Base-by-base conservation (phyloP, 768 basidiomycete species). In the Roridomyces roridus region DNA sequence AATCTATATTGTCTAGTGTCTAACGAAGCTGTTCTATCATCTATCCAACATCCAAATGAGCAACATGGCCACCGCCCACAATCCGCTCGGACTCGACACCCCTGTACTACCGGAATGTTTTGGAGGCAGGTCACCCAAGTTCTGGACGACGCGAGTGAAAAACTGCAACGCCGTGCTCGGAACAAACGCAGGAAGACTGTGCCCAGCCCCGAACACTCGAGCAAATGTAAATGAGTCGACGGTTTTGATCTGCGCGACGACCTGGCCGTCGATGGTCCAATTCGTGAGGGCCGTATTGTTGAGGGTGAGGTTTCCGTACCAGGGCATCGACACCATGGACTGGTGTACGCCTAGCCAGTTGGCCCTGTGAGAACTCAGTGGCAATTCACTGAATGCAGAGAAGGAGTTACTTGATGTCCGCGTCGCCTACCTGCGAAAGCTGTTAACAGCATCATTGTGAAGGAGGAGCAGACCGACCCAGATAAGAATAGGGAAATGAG, bases 151-250 rank as follows among this genome's bases (percentile, higher is more conserved):
- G 15, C 25, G 45, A 15, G 57, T 26, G 41, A 59, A 59, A 17
- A 59, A 59, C 20, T 47, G 24, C 9, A 59, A n/a, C 51, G 57
- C 57, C 24, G 57, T 59, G 26, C 41, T 44, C 6, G 50, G 57
- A 6, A 59, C 51, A 35, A 17, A 59, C 15, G 57, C 57, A 6
- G 57, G 57, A 51, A 80, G 68, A 68, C 74, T 71, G 53, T 81
- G 81, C 23, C 80, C 80, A 3, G 78, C 65, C 37, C 57, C 67
- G 57, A 64, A 79, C 2, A 81, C 72, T 11, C 60, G 55, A 21
- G 77, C 80, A 59, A 81, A 82, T 1, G 73, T 68, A 62, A 81
- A 81, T 47, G 76, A 76, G 62, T 78, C 79, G 39, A 82, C 78
- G 28, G 77, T 79, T 46, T 79, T 75, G 5, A 79, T 64, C 0